Conservation (phyloP, 352 stramenopile genomes). For the Phytophthora boehmeriae region DNA sequence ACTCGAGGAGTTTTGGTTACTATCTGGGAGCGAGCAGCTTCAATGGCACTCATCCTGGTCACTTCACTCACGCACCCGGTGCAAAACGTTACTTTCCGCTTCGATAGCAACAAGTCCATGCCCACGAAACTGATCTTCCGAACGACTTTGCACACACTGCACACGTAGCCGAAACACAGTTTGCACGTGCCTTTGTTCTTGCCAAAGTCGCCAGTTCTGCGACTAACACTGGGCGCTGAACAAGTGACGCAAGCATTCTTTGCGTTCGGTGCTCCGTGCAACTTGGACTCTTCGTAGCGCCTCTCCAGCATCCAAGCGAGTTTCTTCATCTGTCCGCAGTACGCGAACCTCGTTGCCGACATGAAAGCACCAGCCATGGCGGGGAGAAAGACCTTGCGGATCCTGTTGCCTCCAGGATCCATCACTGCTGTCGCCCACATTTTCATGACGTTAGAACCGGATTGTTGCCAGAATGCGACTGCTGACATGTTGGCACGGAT, state of each 20-base stretch:
- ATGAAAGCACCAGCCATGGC: not conserved
- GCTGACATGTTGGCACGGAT: conserved; percentile 36
- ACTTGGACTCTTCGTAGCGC: not conserved
- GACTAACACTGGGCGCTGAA: not conserved
- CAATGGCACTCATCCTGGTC: conserved; percentile 17
- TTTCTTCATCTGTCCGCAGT: conserved; percentile 45
- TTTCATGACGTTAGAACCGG: not conserved
- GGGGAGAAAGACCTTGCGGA: not conserved
- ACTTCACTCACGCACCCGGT: conserved; percentile 21
- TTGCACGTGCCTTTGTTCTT: conserved; percentile 17
- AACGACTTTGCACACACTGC: conserved; percentile 8
- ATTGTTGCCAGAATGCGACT: conserved; percentile 31
- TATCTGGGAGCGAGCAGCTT: conserved; percentile 1
- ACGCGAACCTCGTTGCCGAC: not conserved
- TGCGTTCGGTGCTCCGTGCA: not conserved
- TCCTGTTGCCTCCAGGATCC: not conserved
- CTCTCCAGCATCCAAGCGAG: conserved; percentile 20
- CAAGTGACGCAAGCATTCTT: conserved; percentile 5
- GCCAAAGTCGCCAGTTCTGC: not conserved
- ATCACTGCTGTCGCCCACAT: not conserved
- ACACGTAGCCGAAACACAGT: conserved; percentile 14
- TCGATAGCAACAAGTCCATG: not conserved
- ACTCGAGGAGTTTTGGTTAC: not conserved
- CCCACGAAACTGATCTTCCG: conserved; percentile 15
- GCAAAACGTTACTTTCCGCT: conserved; percentile 20